Evolutionary conservation across 345 rosid genomes (phyloP), one percentile per base, ranked within the genome.

Genomic region (Aegle marmelos): DNA sequence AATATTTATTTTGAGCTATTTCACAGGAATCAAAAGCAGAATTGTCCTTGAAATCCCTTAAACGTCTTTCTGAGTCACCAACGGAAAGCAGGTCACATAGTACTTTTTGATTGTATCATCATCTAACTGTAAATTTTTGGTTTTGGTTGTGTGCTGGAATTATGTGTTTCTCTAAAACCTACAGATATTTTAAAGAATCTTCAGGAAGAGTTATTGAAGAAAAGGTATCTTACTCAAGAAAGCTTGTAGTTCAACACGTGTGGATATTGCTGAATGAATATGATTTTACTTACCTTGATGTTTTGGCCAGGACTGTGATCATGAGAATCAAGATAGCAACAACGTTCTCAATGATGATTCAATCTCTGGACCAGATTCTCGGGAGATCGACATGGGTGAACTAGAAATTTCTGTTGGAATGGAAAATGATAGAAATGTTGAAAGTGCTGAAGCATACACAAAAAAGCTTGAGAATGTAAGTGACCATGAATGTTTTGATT

Each of bases 381-480:
- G 34, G 73, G 86, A 80, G 73, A 70, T 80, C 57, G 86, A 82
- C 75, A 73, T 82, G 81, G 82, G 84, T 28, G 87, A 91, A 70
- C 65, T 79, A 7, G 90, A 82, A 70, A 82, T 79, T 79, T 76
- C 83, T 28, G 70, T 68, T 5, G 71, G 72, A 48, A 58, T 84
- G 75, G 96, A 91, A 79, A 81, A 76, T 78, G 83, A 88, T 77
- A 91, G 80, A 68, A 90, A 76, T 75, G 86, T 89, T 71, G 87
- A 88, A 79, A 92, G 82, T 83, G 98, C 97, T 56, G 98, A 94
- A 85, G 95, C 90, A 76, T 96, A 87, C 79, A 77, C 85, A 58
- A 96, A 85, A 83, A 90, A 89, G 84, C 97, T 96, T 73, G 99
- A 94, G 33, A 87, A 86, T 84, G 99, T 92, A 84, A 89, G 93